Evolutionary conservation across 129 eudicot species (phyloP).

Genomic region (Glebionis coronaria): DNA sequence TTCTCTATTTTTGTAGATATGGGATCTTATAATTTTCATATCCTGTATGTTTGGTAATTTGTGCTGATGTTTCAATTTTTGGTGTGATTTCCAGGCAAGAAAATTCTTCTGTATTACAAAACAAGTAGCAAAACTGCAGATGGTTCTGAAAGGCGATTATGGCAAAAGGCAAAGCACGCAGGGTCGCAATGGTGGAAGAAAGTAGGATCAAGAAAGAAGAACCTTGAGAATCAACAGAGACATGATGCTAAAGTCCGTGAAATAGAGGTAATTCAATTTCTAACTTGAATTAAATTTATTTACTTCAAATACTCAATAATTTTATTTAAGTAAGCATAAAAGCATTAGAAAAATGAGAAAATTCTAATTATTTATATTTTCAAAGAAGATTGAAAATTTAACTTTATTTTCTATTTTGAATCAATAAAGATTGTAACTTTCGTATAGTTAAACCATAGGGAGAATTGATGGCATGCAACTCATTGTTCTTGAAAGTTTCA

Average conservation of each 20-base stretch:
- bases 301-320: not conserved
- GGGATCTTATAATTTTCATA: not conserved
- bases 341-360: not conserved
- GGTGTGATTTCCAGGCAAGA: conserved; percentile 57
- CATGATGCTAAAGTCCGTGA: conserved; percentile 73
- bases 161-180: conserved; percentile 66
- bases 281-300: conserved; percentile 5
- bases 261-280: conserved; percentile 48
- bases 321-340: no score
- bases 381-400: not conserved
- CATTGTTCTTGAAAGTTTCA: no score
- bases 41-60: not conserved
- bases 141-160: conserved; percentile 42
- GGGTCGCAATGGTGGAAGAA: conserved; percentile 66
- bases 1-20: not conserved
- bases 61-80: conserved; percentile 3
- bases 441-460: not conserved
- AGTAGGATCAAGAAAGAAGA: conserved; percentile 72
- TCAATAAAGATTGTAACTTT: not conserved
- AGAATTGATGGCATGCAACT: no score
- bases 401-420: not conserved
- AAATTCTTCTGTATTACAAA: conserved; percentile 41
- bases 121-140: conserved; percentile 51
- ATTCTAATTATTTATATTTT: not conserved
- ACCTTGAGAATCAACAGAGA: conserved; percentile 74